These are phyloP conservation scores for Candida methanosorbosa DNA, from an alignment of 805 yeast species.

Conservation along the genomic window DNA sequence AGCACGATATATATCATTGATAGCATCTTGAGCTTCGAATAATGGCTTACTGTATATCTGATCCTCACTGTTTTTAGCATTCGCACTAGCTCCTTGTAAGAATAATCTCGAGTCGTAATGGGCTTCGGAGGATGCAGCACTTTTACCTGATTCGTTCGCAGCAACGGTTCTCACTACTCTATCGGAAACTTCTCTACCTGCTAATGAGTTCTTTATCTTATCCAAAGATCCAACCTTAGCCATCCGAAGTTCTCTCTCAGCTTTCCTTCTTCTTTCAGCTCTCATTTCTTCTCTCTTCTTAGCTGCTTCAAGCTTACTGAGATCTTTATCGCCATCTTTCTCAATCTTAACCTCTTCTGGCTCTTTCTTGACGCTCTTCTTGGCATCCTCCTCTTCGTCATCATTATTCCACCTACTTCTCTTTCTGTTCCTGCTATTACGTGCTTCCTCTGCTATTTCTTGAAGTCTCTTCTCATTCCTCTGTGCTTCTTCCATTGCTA, in stretches of 20 bases:
- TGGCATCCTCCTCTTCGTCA: constrained; percentile 8
- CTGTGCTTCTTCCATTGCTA: constrained; percentile 39
- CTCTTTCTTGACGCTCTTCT: too few species aligned
- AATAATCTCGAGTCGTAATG: constrained; percentile 55
- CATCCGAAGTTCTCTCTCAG: constrained; percentile 42
- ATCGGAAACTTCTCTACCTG: constrained; percentile 48
- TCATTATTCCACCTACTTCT: constrained; percentile 9
- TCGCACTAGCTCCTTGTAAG: constrained; percentile 32
- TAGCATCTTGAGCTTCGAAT: constrained; percentile 43
- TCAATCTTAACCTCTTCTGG: constrained; percentile 4
- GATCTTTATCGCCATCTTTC: constrained; percentile 1
- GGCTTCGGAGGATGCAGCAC: constrained; percentile 27
- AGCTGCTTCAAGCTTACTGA: constrained; percentile 12
- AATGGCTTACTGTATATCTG: constrained; percentile 53
- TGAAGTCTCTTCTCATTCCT: constrained; percentile 45
- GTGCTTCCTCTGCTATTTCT: constrained; percentile 39
- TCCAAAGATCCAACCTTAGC: too few species aligned
- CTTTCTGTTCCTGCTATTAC: constrained; percentile 23
- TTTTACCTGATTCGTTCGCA: constrained; percentile 14
- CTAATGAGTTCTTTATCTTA: constrained; percentile 31
- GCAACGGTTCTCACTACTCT: constrained; percentile 42
- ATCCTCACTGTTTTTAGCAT: constrained; percentile 30
- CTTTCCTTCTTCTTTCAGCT: constrained; percentile 34
- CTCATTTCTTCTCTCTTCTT: constrained; percentile 29
- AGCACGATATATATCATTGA: constrained; percentile 41